Conservation (phyloP, 768 basidiomycete genomes). For the Mycena epipterygia region DNA sequence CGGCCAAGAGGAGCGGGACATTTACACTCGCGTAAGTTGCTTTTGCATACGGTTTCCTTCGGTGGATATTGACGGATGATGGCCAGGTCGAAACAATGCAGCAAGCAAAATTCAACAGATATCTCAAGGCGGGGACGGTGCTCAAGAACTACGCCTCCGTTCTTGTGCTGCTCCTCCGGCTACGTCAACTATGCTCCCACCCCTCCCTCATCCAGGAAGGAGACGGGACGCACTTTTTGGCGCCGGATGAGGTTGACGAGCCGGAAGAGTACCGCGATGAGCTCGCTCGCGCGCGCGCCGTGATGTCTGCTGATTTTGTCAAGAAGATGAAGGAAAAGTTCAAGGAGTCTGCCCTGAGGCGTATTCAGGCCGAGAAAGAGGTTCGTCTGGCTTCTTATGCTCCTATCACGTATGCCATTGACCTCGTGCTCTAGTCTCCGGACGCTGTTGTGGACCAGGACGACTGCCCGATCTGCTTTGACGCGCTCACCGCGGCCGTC, state of each 20-base stretch:
- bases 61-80: no score
- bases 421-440: constrained; percentile 50
- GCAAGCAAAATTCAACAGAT: constrained; percentile 76
- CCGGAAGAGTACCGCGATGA: constrained; percentile 54
- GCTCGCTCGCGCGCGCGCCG: constrained; percentile 58
- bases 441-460: constrained; percentile 65
- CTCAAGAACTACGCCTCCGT: constrained; percentile 77
- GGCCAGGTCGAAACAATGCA: constrained; percentile 63
- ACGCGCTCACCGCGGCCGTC: constrained; percentile 64
- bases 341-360: constrained; percentile 54
- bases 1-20: constrained; percentile 69
- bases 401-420: background rate
- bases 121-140: constrained; percentile 72
- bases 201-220: constrained; percentile 76
- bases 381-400: constrained; percentile 44
- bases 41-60: no score
- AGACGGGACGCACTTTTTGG: constrained; percentile 61
- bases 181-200: constrained; percentile 79
- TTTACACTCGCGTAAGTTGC: constrained; percentile 66
- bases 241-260: constrained; percentile 54
- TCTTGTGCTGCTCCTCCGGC: constrained; percentile 61
- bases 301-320: constrained; percentile 65
- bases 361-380: constrained; percentile 68
- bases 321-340: constrained; percentile 61
- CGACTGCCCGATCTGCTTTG: constrained; percentile 80